Conservation (phyloP, 2,329 filamentous ascomycete species). For the Tolypocladium ophioglossoides region DNA sequence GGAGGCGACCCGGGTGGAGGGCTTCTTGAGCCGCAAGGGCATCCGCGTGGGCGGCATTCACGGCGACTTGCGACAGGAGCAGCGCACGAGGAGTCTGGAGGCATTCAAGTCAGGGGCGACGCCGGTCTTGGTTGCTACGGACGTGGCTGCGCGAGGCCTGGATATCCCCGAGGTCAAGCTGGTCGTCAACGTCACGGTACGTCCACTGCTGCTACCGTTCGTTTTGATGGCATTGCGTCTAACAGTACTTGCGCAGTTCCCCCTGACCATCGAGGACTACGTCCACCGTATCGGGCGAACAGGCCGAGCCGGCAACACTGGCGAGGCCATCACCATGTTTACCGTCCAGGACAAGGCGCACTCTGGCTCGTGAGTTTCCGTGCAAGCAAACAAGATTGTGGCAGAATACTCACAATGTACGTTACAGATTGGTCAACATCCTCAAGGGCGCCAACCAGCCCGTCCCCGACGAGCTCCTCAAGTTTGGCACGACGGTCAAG, state of each 20-base stretch:
- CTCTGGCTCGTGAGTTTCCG: conserved; percentile 65
- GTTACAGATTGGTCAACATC: conserved; percentile 73
- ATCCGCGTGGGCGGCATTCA: conserved; percentile 86
- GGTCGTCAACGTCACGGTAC: conserved; percentile 79
- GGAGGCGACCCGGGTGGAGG: conserved; percentile 82
- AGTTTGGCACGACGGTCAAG: conserved; percentile 97
- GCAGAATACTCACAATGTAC: background rate
- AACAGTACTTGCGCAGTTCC: conserved; percentile 46
- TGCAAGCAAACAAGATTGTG: background rate
- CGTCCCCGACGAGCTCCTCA: conserved; percentile 82
- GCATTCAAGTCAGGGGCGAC: conserved; percentile 82
- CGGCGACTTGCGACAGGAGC: conserved; percentile 81
- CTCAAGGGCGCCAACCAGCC: conserved; percentile 85
- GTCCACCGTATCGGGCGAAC: conserved; percentile 96
- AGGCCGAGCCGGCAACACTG: conserved; percentile 81
- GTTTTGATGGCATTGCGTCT: conserved; percentile 7
- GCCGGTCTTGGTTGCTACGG: conserved; percentile 82
- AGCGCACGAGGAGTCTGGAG: conserved; percentile 76
- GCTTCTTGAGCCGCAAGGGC: conserved; percentile 66
- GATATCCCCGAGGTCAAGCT: conserved; percentile 94
- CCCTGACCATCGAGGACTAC: conserved; percentile 91
- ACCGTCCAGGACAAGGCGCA: conserved; percentile 90
- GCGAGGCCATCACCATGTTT: conserved; percentile 85
- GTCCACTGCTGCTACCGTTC: conserved; percentile 9
- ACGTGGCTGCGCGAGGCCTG: conserved; percentile 86